phyloP scores from a whole-genome alignment of 805 yeast genomes.

The Schwanniomyces yamadae region DNA sequence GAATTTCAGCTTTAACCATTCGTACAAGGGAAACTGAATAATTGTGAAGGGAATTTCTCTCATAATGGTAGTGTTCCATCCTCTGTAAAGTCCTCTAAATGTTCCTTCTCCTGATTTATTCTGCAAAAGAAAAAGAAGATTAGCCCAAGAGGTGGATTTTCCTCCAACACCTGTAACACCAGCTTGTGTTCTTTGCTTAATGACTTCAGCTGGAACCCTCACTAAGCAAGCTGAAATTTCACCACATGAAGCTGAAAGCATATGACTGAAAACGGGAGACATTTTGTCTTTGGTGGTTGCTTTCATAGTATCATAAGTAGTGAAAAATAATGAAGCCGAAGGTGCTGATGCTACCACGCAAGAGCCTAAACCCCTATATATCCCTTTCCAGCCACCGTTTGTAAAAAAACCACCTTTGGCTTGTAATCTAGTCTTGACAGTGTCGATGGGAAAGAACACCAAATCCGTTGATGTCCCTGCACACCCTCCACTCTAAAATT shows the following conservation, averaged over 20 bases:
- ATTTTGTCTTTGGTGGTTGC: conserved; percentile 32
- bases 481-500: conserved; percentile 71
- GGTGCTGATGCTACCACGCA: conserved; percentile 96
- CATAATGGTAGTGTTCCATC: conserved; percentile 89
- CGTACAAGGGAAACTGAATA: conserved; percentile 94
- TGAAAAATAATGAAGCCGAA: conserved; percentile 44
- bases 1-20: conserved; percentile 59
- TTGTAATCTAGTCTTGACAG: conserved; percentile 89
- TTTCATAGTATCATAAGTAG: conserved; percentile 82
- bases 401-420: conserved; percentile 91
- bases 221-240: conserved; percentile 92
- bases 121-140: conserved; percentile 59
- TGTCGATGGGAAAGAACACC: conserved; percentile 94
- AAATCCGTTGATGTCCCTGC: conserved; percentile 97
- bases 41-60: conserved; percentile 96
- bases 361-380: conserved; percentile 89
- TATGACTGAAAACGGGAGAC: conserved; percentile 54
- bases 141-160: conserved; percentile 60
- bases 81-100: conserved; percentile 78
- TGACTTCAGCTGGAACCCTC: conserved; percentile 95
- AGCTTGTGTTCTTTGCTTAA: conserved; percentile 88
- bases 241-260: conserved; percentile 85
- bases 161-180: conserved; percentile 33
- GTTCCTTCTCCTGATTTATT: conserved; percentile 79
- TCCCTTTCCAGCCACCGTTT: conserved; percentile 92